Evolutionary conservation across 208 protist genomes (phyloP).

Genomic region (Trypanosoma conorhini): DNA sequence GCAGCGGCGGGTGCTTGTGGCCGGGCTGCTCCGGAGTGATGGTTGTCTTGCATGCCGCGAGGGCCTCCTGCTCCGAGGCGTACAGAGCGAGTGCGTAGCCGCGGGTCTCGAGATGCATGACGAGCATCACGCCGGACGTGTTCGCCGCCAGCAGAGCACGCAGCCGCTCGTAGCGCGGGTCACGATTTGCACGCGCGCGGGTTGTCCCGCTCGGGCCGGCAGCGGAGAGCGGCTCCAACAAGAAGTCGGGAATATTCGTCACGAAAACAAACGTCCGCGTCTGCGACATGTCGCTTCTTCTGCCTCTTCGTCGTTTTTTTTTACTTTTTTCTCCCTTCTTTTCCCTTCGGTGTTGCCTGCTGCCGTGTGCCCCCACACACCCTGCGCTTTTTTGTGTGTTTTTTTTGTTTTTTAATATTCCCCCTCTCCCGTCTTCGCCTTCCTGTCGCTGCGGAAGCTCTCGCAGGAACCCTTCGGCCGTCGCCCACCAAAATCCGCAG

Average conservation of each 20-base stretch:
- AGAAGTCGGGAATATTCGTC: constrained; percentile 70
- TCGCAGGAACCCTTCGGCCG: no score
- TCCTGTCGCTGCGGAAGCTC: no score
- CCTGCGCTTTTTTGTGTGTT: no score
- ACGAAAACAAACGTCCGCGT: constrained; percentile 90
- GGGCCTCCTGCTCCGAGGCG: constrained; percentile 77
- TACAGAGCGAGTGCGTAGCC: constrained; percentile 82
- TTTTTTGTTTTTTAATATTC: not conserved
- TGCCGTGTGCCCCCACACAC: no score
- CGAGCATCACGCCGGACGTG: constrained; percentile 84
- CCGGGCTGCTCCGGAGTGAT: constrained; percentile 47
- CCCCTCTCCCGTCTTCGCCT: no score
- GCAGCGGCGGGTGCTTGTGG: constrained; percentile 43
- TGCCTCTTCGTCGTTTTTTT: not conserved
- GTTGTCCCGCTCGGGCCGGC: not conserved
- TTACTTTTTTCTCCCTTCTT: constrained; percentile 3
- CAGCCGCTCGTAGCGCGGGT: constrained; percentile 85
- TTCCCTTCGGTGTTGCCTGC: not conserved
- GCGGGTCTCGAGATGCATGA: constrained; percentile 80
- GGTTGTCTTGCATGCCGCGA: constrained; percentile 75
- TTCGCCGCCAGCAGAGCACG: constrained; percentile 71
- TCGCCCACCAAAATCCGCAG: no score
- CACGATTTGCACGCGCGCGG: constrained; percentile 38
- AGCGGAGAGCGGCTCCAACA: constrained; percentile 53
- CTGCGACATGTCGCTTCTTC: constrained; percentile 14